Evolutionary conservation across 371 early-diverging fungal species (phyloP).

Genomic region (Capillidium heterosporum): DNA sequence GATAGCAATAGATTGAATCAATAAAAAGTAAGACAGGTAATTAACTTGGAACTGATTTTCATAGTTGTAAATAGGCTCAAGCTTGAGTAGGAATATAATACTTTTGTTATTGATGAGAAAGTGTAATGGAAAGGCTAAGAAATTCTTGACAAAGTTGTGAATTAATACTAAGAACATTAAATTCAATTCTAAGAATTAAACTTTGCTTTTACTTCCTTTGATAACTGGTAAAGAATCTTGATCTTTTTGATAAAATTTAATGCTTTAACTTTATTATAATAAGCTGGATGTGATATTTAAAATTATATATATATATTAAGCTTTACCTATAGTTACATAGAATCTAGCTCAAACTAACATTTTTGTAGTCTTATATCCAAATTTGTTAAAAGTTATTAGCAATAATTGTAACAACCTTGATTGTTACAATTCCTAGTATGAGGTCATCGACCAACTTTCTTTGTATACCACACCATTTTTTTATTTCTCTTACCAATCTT

Average conservation of each 20-base stretch:
- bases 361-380: conserved; percentile 1
- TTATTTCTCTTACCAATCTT: no score
- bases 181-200: conserved; percentile 10
- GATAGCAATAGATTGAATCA: not conserved
- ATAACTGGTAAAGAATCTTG: no score
- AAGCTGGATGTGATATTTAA: not conserved
- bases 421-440: no score
- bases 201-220: not conserved
- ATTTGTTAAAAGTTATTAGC: not conserved
- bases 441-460: no score
- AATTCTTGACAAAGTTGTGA: not conserved
- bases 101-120: conserved; percentile 2
- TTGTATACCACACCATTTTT: no score
- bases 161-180: conserved; percentile 5
- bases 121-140: not conserved
- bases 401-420: not conserved
- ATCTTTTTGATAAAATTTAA: conserved; percentile 6
- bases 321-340: conserved; percentile 1
- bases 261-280: conserved; percentile 10
- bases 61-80: not conserved
- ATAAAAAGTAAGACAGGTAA: not conserved
- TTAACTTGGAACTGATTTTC: conserved; percentile 3
- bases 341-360: not conserved
- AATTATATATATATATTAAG: not conserved
- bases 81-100: not conserved